These are phyloP conservation scores for Haematococcus sp. DNA, from an alignment of 139 green algal genomes.

Conservation along the genomic window DNA sequence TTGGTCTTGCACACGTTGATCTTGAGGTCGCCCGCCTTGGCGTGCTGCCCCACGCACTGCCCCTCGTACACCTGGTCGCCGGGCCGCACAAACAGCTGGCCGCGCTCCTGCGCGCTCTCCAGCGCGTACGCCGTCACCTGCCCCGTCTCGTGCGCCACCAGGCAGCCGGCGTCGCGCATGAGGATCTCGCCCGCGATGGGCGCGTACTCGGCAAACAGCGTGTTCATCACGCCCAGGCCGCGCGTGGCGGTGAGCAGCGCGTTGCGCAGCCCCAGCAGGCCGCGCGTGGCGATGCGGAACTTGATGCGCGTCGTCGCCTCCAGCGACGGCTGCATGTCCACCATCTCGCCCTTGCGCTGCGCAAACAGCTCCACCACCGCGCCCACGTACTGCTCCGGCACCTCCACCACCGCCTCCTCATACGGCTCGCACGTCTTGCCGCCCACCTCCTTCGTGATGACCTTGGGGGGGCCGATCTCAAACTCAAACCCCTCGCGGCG, in stretches of 20 bases:
- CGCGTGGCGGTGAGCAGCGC: constrained; percentile 95
- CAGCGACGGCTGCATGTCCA: constrained; percentile 17
- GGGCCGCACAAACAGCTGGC: constrained; percentile 84
- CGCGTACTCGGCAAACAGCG: constrained; percentile 69
- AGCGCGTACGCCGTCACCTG: constrained; percentile 86
- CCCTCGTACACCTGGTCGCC: constrained; percentile 92
- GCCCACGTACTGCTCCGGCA: constrained; percentile 52
- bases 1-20: constrained; percentile 99
- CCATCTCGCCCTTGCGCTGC: constrained; percentile 76
- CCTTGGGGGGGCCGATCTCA: constrained; percentile 88
- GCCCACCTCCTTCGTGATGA: constrained; percentile 84
- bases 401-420: constrained; percentile 90
- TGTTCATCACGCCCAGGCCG: constrained; percentile 95
- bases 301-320: constrained; percentile 54
- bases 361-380: constrained; percentile 90
- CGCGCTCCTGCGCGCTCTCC: constrained; percentile 86
- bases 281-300: constrained; percentile 90
- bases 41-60: constrained; percentile 93
- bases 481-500: constrained; percentile 88
- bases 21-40: constrained; percentile 89
- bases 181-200: constrained; percentile 71
- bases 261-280: constrained; percentile 90
- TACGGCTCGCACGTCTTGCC: constrained; percentile 86
- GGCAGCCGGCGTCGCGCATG: constrained; percentile 87
- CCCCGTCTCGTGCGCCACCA: constrained; percentile 89